A percentile compares a stretch with the other conserved stretches of the same genome.
phyloP scores from a whole-genome alignment of 257 asterid species.

The Nyctanthes arbortristis region DNA sequence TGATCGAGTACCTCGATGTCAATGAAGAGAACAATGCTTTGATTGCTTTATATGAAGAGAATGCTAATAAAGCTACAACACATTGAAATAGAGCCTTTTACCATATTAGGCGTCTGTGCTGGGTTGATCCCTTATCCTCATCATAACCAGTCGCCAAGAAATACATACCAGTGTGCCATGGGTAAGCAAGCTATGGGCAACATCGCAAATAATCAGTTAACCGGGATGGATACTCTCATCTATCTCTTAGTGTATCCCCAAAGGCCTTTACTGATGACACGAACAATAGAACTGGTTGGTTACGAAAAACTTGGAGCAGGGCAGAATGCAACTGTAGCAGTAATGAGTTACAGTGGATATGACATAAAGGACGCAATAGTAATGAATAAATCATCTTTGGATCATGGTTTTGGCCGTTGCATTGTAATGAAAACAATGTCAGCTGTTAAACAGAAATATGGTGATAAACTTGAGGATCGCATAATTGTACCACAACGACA shows the following conservation, averaged over 20 bases:
- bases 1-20: constrained; percentile 96
- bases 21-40: constrained; percentile 95
- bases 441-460: constrained; percentile 62
- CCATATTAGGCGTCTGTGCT: constrained; percentile 86
- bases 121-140: constrained; percentile 99
- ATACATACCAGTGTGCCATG: constrained; percentile 99
- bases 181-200: constrained; percentile 99
- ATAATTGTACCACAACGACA: constrained; percentile 61
- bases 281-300: constrained; percentile 87
- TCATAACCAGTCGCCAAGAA: constrained; percentile 99
- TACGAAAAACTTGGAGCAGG: constrained; percentile 98
- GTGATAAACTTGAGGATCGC: too few relatives aligned
- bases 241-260: constrained; percentile 97
- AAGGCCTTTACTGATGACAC: constrained; percentile 87
- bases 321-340: constrained; percentile 97
- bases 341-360: constrained; percentile 98
- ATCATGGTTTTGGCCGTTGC: constrained; percentile 99
- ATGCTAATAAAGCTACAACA: constrained; percentile 74
- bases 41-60: constrained; percentile 86
- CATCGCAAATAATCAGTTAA: constrained; percentile 82
- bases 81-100: constrained; percentile 98
- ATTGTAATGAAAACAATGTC: constrained; percentile 74
- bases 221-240: constrained; percentile 80
- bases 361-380: constrained; percentile 99
- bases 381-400: constrained; percentile 95